Percentiles rank a stretch among this genome's conserved stretches.
These are phyloP conservation scores for Colletotrichum sp. DNA, from an alignment of 2,329 filamentous ascomycete species.

Conservation along the genomic window DNA sequence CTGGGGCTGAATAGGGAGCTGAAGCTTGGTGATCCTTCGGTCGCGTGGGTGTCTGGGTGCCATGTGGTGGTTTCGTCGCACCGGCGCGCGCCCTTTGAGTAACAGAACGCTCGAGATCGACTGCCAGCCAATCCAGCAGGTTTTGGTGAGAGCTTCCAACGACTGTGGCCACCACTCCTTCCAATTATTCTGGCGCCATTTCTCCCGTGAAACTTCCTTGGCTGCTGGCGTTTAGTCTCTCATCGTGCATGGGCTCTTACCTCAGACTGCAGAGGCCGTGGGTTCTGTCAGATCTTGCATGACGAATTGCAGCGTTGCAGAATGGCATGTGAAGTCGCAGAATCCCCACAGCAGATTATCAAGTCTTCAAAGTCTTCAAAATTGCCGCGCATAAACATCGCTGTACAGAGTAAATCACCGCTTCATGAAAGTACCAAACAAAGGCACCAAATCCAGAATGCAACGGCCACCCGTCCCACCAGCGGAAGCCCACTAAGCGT, in stretches of 20 bases:
- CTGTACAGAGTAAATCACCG: not conserved
- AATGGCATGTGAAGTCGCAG: not conserved
- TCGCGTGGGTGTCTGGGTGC: not conserved
- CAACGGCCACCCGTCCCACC: not conserved
- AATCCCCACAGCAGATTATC: not conserved
- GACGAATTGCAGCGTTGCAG: not conserved
- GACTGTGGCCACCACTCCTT: not conserved
- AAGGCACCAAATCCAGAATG: not conserved
- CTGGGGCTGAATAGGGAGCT: not conserved
- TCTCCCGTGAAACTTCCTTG: not conserved
- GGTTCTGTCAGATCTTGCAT: not conserved
- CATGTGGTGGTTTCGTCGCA: not conserved
- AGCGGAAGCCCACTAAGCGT: not conserved
- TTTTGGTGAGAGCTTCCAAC: not conserved
- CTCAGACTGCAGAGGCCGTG: not conserved
- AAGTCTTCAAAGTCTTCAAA: not conserved
- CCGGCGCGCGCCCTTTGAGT: not conserved
- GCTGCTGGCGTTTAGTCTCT: not conserved
- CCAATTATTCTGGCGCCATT: not conserved
- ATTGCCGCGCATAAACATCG: not conserved
- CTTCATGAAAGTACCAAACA: not conserved
- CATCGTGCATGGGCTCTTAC: not conserved
- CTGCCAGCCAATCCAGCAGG: not conserved
- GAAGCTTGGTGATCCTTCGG: not conserved
- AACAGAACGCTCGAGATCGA: not conserved